Percentiles rank a stretch among this genome's conserved stretches.
Conservation (phyloP, 331 rosid species). For the Acacia pycnantha region DNA sequence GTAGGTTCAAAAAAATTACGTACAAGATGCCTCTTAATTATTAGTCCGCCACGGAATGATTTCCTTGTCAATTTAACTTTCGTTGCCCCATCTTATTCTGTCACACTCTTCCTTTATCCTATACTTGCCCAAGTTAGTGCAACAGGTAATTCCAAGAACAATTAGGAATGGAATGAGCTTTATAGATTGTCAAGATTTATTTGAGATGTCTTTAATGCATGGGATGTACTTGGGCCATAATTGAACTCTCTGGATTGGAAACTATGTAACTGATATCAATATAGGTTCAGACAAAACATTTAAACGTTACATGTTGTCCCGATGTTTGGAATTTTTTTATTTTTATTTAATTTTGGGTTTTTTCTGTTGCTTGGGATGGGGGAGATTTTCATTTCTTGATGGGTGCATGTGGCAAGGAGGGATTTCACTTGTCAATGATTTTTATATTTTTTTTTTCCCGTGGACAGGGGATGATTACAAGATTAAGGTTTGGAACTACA, state of each 20-base stretch:
- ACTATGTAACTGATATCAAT: not conserved
- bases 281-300: not conserved
- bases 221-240: not conserved
- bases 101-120: not conserved
- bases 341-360: not conserved
- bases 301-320: conserved; percentile 17
- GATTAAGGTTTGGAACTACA: conserved; percentile 98
- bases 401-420: not conserved
- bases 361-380: not conserved
- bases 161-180: not conserved
- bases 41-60: not conserved
- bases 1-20: not conserved
- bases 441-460: conserved; percentile 9
- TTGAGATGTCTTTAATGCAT: not conserved
- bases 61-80: not conserved
- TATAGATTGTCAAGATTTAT: not conserved
- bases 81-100: not conserved
- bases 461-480: conserved; percentile 96
- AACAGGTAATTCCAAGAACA: not conserved
- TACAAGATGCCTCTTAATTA: not conserved
- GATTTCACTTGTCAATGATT: conserved; percentile 14
- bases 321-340: not conserved
- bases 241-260: not conserved
- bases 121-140: not conserved
- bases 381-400: conserved; percentile 17